Percentiles rank a stretch among this genome's conserved stretches.
Evolutionary conservation across 805 yeast species (phyloP).

Genomic region (Barnettozyma vustinii): DNA sequence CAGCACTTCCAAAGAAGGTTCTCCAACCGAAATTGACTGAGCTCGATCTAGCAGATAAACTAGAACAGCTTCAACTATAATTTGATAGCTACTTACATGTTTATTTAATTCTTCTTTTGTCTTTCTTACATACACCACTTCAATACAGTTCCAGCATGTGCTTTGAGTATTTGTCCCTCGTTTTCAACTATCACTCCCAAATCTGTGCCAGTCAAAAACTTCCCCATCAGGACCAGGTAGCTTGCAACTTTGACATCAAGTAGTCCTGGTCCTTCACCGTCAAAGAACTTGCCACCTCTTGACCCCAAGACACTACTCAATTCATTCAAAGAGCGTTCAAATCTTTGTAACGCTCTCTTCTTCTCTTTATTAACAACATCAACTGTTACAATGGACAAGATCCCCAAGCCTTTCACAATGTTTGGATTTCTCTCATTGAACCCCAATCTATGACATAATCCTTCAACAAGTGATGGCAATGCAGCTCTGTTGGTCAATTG

Average conservation of each 20-base stretch:
- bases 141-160: background rate
- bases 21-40: background rate
- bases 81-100: background rate
- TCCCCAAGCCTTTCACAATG: conserved; percentile 14
- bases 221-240: conserved; percentile 23
- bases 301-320: conserved; percentile 19
- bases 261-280: conserved; percentile 19
- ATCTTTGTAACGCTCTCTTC: conserved; percentile 18
- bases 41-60: background rate
- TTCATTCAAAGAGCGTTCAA: conserved; percentile 22
- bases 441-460: conserved; percentile 28
- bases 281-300: conserved; percentile 14
- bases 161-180: background rate
- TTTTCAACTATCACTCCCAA: background rate
- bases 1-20: conserved; percentile 1
- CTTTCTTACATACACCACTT: conserved; percentile 1
- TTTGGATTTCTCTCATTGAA: conserved; percentile 34
- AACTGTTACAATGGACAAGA: conserved; percentile 6
- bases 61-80: background rate
- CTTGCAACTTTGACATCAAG: conserved; percentile 30
- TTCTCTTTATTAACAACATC: conserved; percentile 11
- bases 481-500: conserved; percentile 10
- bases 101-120: too few relatives aligned
- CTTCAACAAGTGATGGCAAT: conserved; percentile 12
- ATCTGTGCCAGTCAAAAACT: conserved; percentile 12